Conservation (phyloP, 768 basidiomycete species). For the Strobilomyces dryophilus region DNA sequence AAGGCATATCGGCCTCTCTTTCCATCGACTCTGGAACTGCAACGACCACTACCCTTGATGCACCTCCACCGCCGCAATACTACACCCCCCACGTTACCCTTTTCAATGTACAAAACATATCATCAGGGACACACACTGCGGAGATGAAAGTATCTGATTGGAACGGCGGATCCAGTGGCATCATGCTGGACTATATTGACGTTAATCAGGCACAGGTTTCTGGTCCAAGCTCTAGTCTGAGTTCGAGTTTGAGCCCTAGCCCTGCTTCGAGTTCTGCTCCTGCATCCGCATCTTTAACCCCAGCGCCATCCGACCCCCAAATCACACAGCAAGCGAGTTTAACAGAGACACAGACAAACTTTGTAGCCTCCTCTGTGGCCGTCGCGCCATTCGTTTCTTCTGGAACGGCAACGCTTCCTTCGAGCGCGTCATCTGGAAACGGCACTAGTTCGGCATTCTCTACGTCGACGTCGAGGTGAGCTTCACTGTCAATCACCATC, state of each 20-base stretch:
- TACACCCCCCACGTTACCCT: slow-evolving; percentile 19
- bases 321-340: neutral
- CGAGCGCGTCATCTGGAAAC: slow-evolving; percentile 10
- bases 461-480: slow-evolving; percentile 12
- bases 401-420: slow-evolving; percentile 8
- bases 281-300: slow-evolving; percentile 7
- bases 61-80: slow-evolving; percentile 22
- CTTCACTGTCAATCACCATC: neutral
- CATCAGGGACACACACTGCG: slow-evolving; percentile 21
- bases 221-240: neutral
- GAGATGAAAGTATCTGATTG: slow-evolving; percentile 24
- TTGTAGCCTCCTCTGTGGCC: neutral
- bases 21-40: slow-evolving; percentile 21
- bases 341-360: neutral
- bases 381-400: slow-evolving; percentile 3
- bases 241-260: neutral
- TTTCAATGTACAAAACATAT: slow-evolving; percentile 19
- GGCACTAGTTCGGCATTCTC: neutral
- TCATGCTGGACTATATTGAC: slow-evolving; percentile 28
- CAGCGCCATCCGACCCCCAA: neutral
- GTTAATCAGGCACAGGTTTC: slow-evolving; percentile 21
- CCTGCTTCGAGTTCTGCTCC: slow-evolving; percentile 2
- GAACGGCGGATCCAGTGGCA: slow-evolving; percentile 23
- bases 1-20: slow-evolving; percentile 27
- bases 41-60: slow-evolving; percentile 20